phyloP scores from a whole-genome alignment of 805 yeast genomes.

The Kluyveromyces nonfermentans region DNA sequence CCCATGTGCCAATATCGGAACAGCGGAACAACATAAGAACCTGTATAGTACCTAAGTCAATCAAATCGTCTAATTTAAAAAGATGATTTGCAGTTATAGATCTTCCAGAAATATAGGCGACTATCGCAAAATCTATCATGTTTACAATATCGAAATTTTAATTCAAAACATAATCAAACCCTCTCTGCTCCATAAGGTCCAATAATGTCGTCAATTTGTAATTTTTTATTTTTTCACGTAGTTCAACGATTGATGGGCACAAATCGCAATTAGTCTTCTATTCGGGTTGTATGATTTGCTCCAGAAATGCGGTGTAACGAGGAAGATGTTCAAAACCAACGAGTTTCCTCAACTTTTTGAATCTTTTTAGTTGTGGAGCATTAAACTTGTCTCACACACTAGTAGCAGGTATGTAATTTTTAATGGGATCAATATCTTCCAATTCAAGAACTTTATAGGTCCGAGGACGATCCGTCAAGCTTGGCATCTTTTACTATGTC shows the following conservation, averaged over 20 bases:
- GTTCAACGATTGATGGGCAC: constrained; percentile 41
- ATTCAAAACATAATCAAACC: constrained; percentile 3
- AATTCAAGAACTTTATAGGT: constrained; percentile 5
- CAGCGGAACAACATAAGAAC: constrained; percentile 32
- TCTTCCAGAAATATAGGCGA: constrained; percentile 55
- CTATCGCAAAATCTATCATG: constrained; percentile 45
- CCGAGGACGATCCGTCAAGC: constrained; percentile 3
- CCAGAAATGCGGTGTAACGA: constrained; percentile 38
- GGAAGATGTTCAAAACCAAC: constrained; percentile 51
- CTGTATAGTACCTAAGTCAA: constrained; percentile 18
- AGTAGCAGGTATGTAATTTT: constrained; percentile 27
- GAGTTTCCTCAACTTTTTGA: constrained; percentile 35
- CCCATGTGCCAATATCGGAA: constrained; percentile 25
- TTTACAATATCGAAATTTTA: constrained; percentile 1
- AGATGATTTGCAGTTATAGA: constrained; percentile 47
- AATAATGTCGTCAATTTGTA: constrained; percentile 56
- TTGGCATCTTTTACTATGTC: too few relatives aligned
- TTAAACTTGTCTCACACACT: constrained; percentile 29
- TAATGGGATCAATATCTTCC: constrained; percentile 6
- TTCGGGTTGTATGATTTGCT: constrained; percentile 34
- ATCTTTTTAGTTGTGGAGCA: constrained; percentile 28
- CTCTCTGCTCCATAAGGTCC: constrained; percentile 37
- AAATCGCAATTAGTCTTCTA: constrained; percentile 37
- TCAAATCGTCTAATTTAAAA: constrained; percentile 11
- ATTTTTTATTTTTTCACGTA: constrained; percentile 43